These are phyloP conservation scores for Neurospora tetraspora DNA, from an alignment of 495 filamentous ascomycete genomes.

Conservation along the genomic window DNA sequence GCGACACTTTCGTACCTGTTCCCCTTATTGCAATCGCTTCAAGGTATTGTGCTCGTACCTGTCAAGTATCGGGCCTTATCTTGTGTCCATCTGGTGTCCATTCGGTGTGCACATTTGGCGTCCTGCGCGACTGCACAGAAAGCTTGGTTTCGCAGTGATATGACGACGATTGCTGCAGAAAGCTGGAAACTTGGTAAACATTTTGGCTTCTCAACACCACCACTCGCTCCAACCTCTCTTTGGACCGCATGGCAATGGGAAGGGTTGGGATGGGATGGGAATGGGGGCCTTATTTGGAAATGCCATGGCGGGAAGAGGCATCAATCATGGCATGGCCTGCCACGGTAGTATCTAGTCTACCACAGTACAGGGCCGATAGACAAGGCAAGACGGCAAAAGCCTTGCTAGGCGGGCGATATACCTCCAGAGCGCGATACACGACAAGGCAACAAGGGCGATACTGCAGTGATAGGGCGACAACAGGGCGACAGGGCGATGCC, in stretches of 20 bases:
- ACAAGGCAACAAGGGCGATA: neutral
- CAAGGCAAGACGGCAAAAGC: neutral
- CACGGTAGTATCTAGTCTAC: neutral
- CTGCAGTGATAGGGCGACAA: neutral
- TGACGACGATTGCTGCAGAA: neutral
- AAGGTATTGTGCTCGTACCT: constrained; percentile 8
- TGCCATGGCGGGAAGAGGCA: neutral
- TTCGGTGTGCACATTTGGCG: neutral
- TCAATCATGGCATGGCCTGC: neutral
- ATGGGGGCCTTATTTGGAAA: neutral
- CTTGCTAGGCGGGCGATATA: neutral
- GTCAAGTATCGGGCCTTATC: neutral
- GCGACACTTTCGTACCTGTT: constrained; percentile 10
- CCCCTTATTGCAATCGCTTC: constrained; percentile 7
- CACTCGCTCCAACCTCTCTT: neutral
- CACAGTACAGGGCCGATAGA: neutral
- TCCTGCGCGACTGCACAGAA: neutral
- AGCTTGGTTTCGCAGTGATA: constrained; percentile 2
- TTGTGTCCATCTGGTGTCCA: neutral
- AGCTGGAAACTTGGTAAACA: neutral
- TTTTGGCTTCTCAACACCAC: neutral
- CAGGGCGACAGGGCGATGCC: too few species aligned
- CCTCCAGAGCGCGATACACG: neutral
- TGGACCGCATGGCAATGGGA: neutral
- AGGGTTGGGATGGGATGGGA: neutral